These are phyloP conservation scores for Lyophyllum atratum DNA, from an alignment of 768 basidiomycete genomes.

Conservation along the genomic window DNA sequence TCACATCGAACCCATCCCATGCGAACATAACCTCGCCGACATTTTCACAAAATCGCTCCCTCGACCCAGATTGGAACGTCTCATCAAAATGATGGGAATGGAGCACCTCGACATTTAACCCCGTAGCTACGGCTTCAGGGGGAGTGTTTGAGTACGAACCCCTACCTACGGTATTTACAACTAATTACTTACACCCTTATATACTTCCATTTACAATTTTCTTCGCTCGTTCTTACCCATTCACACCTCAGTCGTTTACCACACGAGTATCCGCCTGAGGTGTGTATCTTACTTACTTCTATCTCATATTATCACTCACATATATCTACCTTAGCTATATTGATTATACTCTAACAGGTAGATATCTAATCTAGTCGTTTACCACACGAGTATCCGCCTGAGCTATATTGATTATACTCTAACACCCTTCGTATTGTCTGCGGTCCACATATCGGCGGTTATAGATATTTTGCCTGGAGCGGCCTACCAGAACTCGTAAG, in stretches of 20 bases:
- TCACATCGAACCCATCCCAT: conserved; percentile 21
- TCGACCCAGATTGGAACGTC: not conserved
- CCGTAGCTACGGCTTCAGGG: no score
- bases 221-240: not conserved
- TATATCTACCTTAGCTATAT: not conserved
- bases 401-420: not conserved
- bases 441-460: conserved; percentile 21
- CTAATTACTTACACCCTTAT: not conserved
- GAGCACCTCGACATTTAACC: no score
- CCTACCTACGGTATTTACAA: no score
- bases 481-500: conserved; percentile 11
- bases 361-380: not conserved
- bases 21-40: conserved; percentile 33
- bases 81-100: no score
- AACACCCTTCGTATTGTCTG: conserved; percentile 18
- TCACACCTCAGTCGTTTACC: not conserved
- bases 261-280: not conserved
- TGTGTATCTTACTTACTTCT: not conserved
- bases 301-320: not conserved
- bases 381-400: not conserved
- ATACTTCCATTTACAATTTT: not conserved
- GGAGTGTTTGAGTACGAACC: no score
- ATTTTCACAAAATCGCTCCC: conserved; percentile 37
- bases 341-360: not conserved
- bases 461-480: conserved; percentile 23